These are phyloP conservation scores for Neurospora sp. DNA, from an alignment of 495 filamentous ascomycete genomes.

Conservation along the genomic window DNA sequence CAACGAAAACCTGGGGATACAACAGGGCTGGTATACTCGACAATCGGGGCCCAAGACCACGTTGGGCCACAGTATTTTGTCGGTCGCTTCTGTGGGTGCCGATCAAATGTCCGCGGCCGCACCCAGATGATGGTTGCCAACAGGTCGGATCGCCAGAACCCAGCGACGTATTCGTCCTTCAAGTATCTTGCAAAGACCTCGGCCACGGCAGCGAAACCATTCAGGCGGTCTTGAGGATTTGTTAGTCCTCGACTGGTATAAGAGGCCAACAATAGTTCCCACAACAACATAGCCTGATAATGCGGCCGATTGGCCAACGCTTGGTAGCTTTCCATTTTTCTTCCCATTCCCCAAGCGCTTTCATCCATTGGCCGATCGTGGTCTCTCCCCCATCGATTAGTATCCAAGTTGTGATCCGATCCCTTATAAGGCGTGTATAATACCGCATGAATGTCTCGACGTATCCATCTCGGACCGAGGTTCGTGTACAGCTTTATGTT, in stretches of 20 bases:
- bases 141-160: background rate
- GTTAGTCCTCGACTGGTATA: background rate
- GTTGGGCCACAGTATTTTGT: background rate
- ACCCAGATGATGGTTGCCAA: background rate
- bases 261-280: background rate
- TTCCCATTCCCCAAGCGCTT: background rate
- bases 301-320: background rate
- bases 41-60: background rate
- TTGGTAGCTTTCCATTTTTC: background rate
- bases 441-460: background rate
- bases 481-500: background rate
- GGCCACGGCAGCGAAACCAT: background rate
- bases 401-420: background rate
- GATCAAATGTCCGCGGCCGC: too few relatives aligned
- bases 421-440: background rate
- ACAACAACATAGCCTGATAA: too few relatives aligned
- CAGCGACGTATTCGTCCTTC: background rate
- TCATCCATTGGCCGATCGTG: background rate
- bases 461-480: background rate
- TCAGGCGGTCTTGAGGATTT: background rate
- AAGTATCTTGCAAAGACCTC: background rate
- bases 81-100: background rate
- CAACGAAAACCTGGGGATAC: too few relatives aligned
- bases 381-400: background rate
- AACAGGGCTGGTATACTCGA: too few relatives aligned